phyloP scores from a whole-genome alignment of 2,329 filamentous ascomycete genomes.

The Monilinia vaccinii-corymbosi region DNA sequence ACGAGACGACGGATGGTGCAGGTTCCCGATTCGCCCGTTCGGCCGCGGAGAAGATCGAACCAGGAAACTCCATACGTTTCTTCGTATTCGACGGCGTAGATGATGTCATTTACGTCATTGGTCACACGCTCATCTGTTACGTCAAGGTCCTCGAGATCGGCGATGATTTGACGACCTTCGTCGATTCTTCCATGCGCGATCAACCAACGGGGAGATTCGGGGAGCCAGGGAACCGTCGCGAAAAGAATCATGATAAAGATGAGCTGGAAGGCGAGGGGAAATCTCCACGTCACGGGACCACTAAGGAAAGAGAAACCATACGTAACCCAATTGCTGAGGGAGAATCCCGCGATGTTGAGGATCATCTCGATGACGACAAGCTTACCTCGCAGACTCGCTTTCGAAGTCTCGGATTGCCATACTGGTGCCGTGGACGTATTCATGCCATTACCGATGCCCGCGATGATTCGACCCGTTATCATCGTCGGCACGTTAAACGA shows the following conservation, averaged over 20 bases:
- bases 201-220: slow-evolving; percentile 33
- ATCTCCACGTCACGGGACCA: slow-evolving; percentile 8
- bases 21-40: not conserved
- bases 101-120: slow-evolving; percentile 40
- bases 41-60: slow-evolving; percentile 5
- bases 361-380: slow-evolving; percentile 12
- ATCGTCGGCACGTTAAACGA: slow-evolving; percentile 26
- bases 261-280: slow-evolving; percentile 12
- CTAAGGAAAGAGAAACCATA: slow-evolving; percentile 11
- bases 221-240: slow-evolving; percentile 21
- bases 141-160: slow-evolving; percentile 20
- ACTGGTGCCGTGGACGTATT: slow-evolving; percentile 35
- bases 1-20: slow-evolving; percentile 56
- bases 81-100: slow-evolving; percentile 8
- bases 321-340: slow-evolving; percentile 10
- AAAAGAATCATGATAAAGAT: slow-evolving; percentile 10
- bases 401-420: slow-evolving; percentile 13
- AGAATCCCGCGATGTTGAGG: slow-evolving; percentile 10
- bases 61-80: slow-evolving; percentile 4
- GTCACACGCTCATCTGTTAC: slow-evolving; percentile 43
- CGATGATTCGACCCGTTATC: slow-evolving; percentile 58
- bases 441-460: slow-evolving; percentile 65
- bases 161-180: slow-evolving; percentile 31
- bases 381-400: slow-evolving; percentile 10
- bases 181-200: slow-evolving; percentile 28